phyloP scores from a whole-genome alignment of 192 early-diverging fungal species.

The Backusella circina region DNA sequence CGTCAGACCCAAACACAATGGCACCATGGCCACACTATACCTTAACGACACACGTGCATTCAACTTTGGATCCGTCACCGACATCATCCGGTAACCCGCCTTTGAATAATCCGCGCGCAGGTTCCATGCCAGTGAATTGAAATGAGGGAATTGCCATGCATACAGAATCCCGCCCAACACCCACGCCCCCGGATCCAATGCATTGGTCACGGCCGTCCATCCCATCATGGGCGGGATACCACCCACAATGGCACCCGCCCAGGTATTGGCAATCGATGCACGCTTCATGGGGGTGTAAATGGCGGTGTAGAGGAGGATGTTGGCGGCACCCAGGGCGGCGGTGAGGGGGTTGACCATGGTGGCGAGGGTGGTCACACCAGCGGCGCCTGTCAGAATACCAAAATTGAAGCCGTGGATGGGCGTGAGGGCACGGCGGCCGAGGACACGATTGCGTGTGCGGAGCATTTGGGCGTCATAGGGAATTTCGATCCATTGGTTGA shows the following conservation, averaged over 20 bases:
- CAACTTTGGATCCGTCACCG: constrained; percentile 79
- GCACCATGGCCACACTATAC: constrained; percentile 74
- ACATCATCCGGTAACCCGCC: constrained; percentile 97
- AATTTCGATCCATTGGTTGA: constrained; percentile 95
- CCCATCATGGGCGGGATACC: constrained; percentile 99
- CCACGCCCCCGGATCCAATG: constrained; percentile 72
- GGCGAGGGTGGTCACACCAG: constrained; percentile 61
- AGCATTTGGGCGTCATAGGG: constrained; percentile 98
- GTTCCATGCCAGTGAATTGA: constrained; percentile 91
- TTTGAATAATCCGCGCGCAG: constrained; percentile 92
- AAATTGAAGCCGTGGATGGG: constrained; percentile 77
- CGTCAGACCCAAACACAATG: constrained; percentile 55
- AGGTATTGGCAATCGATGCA: constrained; percentile 91
- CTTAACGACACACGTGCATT: constrained; percentile 87
- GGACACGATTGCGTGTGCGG: constrained; percentile 81
- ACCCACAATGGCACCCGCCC: constrained; percentile 91
- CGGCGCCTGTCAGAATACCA: constrained; percentile 63
- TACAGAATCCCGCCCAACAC: constrained; percentile 80
- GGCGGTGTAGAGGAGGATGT: constrained; percentile 86
- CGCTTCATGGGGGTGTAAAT: constrained; percentile 95
- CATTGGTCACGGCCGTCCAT: constrained; percentile 85
- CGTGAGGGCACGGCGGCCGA: constrained; percentile 76
- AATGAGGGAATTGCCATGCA: constrained; percentile 99
- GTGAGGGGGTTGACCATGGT: constrained; percentile 86
- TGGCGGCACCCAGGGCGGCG: constrained; percentile 75